Evolutionary conservation across 805 yeast species (phyloP).

Genomic region (Spathaspora boniae): DNA sequence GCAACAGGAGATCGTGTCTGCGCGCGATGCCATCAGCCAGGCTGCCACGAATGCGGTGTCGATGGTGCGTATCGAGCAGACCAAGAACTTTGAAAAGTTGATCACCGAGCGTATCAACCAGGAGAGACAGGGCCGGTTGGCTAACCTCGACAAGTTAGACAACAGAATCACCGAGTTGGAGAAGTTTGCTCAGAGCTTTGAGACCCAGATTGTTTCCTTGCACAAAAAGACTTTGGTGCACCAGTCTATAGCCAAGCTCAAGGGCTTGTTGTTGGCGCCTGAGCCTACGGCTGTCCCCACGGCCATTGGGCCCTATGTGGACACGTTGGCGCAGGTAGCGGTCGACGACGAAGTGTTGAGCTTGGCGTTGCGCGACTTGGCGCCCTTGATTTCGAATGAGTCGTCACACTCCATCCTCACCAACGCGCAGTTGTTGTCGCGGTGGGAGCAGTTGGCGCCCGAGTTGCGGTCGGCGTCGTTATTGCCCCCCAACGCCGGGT

Average conservation of each 20-base stretch:
- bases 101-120: slow-evolving; percentile 28
- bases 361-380: slow-evolving; percentile 31
- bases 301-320: slow-evolving; percentile 36
- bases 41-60: slow-evolving; percentile 74
- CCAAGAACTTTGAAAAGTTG: slow-evolving; percentile 45
- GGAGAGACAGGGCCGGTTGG: slow-evolving; percentile 72
- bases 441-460: slow-evolving; percentile 78
- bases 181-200: slow-evolving; percentile 45
- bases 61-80: slow-evolving; percentile 63
- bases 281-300: slow-evolving; percentile 22
- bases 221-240: slow-evolving; percentile 31
- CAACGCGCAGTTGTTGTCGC: slow-evolving; percentile 69
- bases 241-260: slow-evolving; percentile 31
- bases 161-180: slow-evolving; percentile 54
- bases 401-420: slow-evolving; percentile 59
- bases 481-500: slow-evolving; percentile 93
- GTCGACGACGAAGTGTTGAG: slow-evolving; percentile 33
- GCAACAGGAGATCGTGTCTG: slow-evolving; percentile 60
- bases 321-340: slow-evolving; percentile 23
- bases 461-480: slow-evolving; percentile 86
- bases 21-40: slow-evolving; percentile 58
- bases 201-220: slow-evolving; percentile 30
- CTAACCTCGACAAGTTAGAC: slow-evolving; percentile 60
- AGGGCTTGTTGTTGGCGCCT: slow-evolving; percentile 22
- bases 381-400: slow-evolving; percentile 33